Evolutionary conservation across 1,139 yeast genomes (phyloP), one percentile per base, ranked within the genome.

Genomic region (Zygosaccharomyces pseudobailii): DNA sequence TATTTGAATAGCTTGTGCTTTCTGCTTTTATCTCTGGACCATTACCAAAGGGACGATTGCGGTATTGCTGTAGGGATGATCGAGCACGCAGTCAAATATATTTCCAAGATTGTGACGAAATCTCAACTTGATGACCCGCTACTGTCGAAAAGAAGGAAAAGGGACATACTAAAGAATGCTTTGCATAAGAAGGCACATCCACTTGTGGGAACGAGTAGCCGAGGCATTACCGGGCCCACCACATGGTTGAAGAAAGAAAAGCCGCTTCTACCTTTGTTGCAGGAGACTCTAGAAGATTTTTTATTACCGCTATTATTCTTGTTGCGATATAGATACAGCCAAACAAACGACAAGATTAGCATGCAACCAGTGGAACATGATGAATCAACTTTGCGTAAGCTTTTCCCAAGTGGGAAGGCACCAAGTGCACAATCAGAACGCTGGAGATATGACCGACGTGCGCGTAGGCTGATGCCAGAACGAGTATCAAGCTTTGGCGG

Each of bases 41-140:
- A 56, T 36, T 63, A 54, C 45, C 50, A 55, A 17, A 45, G 43
- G 10, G 58, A 60, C 31, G 53, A 61, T 25, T 46, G 53, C 13
- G 65, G 65, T 3, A 40, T 46, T 8, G 59, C 67, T 2, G 47
- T 59, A n/a, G 67, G 66, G 2, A 55, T 63, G 62, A 43, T 63
- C 22, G 54, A 59, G 8, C 48, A 48, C 13, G 49, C 62, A 3
- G 47, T 54, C 6, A 46, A 54, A 7, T 38, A 46, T 6, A 49
- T 57, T 19, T 43, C 50, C 20, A 39, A 44, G 36, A 49, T 59
- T 9, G 52, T 55, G 1, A 55, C 58, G 1, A 42, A 51, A 19
- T 39, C 49, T 1, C 47, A 47, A 37, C 40, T 57, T 13, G 48
- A 52, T n/a, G 42, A 53, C 19, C 45, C 56, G 9, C 34, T 53